Percentiles rank a stretch among this genome's conserved stretches.
phyloP scores from a whole-genome alignment of 1,284 basidiomycete genomes.

The Tilletia caries region DNA sequence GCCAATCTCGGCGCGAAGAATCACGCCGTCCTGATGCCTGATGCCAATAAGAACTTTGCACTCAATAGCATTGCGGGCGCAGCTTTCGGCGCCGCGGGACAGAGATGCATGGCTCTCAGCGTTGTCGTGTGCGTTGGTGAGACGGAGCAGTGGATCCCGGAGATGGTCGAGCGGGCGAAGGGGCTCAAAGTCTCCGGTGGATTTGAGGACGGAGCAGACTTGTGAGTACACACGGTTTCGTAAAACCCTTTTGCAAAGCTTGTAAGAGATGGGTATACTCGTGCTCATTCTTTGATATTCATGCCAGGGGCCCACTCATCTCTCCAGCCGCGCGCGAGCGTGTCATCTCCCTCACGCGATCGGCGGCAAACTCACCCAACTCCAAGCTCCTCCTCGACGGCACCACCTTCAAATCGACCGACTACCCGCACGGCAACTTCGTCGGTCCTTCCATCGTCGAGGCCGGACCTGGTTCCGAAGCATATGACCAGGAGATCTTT shows the following conservation, averaged over 20 bases:
- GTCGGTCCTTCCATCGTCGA: conserved; percentile 89
- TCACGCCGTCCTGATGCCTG: conserved; percentile 76
- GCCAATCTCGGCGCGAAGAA: conserved; percentile 94
- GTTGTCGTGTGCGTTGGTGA: conserved; percentile 77
- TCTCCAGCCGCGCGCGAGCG: conserved; percentile 79
- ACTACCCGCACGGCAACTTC: conserved; percentile 88
- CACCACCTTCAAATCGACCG: conserved; percentile 66
- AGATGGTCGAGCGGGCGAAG: conserved; percentile 77
- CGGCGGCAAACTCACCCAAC: conserved; percentile 72
- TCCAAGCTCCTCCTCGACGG: conserved; percentile 87
- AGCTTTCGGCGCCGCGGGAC: conserved; percentile 94
- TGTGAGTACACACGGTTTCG: too few relatives aligned
- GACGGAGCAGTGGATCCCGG: conserved; percentile 77
- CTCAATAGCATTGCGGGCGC: conserved; percentile 91
- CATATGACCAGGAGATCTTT: conserved; percentile 82
- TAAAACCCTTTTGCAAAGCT: too few relatives aligned
- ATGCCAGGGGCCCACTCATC: conserved; percentile 90
- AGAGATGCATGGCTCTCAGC: conserved; percentile 66
- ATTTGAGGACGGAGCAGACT: conserved; percentile 79
- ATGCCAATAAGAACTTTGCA: conserved; percentile 90
- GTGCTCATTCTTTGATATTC: too few relatives aligned
- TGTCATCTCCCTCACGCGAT: conserved; percentile 73
- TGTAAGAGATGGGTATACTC: too few relatives aligned
- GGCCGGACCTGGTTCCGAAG: conserved; percentile 75
- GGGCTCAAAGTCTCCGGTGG: conserved; percentile 81